Evolutionary conservation across 768 basidiomycete species (phyloP), one percentile per base, ranked within the genome.

Genomic region (Pleurotus ostreatus): DNA sequence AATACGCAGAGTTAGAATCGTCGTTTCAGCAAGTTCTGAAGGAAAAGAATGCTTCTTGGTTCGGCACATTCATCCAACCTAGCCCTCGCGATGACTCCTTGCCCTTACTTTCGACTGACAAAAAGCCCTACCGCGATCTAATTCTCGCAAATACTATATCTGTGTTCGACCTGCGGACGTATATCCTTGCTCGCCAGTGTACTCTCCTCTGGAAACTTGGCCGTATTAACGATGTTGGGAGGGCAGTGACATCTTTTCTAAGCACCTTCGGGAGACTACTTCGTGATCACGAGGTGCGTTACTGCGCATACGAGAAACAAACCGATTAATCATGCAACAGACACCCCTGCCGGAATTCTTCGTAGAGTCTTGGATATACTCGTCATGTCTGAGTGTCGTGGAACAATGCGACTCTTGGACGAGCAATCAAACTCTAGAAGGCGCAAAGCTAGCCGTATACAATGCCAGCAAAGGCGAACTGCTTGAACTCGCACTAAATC

Each of bases 361-460:
- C 66, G 76, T 97, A 34, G 92, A 97, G 66, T 88, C 91, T 0
- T 99, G 97, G 97, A 88, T 82, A 34, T 98, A 93, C 70, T 92
- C 90, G 15, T 92, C 94, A 0, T 86, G 92, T 16, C 75, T 95
- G 44, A 92, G 87, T 60, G 84, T 88, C 44, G 83, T 94, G 23
- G 86, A 92, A 11, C 85, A 86, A 61, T 91, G 88, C 62, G 87
- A 91, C 59, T 69, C 71, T 2, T 94, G 93, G 91, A 78, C 80
- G 9, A 67, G 72, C n/a, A 60, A 68, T 1, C 70, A 75, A 57
- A 72, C 76, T 20, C 66, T 84, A 46, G 79, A 86, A 48, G 74
- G 78, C 2, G 55, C 74, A 2, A 66, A 75, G 8, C 66, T 82
- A 15, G 70, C 76, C 22, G 72, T 76, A 5, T 85, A 88, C 64